A percentile compares a stretch with the other conserved stretches of the same genome.
These are phyloP conservation scores for Cystofilobasidium ferigula DNA, from an alignment of 768 basidiomycete genomes.

Conservation along the genomic window DNA sequence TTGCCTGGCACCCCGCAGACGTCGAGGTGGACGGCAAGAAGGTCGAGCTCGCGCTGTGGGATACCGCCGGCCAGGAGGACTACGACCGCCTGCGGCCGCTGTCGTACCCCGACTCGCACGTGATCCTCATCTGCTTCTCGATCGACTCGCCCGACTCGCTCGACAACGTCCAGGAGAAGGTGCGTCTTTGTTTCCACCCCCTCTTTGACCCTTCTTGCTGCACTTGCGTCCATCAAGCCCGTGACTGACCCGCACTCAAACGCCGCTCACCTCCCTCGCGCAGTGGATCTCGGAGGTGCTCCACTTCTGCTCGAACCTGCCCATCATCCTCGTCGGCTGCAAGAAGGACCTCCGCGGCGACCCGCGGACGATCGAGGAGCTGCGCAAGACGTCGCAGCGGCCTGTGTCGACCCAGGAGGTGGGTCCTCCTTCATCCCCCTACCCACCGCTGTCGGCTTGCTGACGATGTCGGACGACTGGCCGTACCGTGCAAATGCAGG, in stretches of 20 bases:
- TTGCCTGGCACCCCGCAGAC: conserved; percentile 57
- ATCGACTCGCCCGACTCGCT: conserved; percentile 95
- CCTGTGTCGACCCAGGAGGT: conserved; percentile 92
- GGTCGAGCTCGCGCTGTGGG: conserved; percentile 97
- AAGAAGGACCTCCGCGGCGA: conserved; percentile 98
- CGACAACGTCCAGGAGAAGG: conserved; percentile 99
- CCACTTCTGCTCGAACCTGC: conserved; percentile 89
- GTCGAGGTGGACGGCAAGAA: conserved; percentile 98
- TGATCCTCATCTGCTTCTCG: conserved; percentile 98
- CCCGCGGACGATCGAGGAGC: conserved; percentile 81
- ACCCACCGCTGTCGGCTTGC: not conserved
- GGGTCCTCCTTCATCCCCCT: conserved; percentile 28
- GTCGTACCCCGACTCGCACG: conserved; percentile 98
- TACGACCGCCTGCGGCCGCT: conserved; percentile 85
- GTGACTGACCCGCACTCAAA: not conserved
- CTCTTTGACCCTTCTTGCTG: not conserved
- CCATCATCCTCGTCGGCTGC: conserved; percentile 95
- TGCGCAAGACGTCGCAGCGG: conserved; percentile 84
- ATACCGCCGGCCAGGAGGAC: conserved; percentile 99
- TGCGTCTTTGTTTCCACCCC: conserved; percentile 38
- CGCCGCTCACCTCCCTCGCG: not conserved
- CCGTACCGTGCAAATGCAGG: conserved; percentile 55
- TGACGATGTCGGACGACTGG: too few relatives aligned
- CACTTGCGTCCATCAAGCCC: not conserved
- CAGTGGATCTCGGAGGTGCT: conserved; percentile 99